Evolutionary conservation across 371 early-diverging fungal genomes (phyloP), one percentile per base, ranked within the genome.

Genomic region (Mortierella sp.): DNA sequence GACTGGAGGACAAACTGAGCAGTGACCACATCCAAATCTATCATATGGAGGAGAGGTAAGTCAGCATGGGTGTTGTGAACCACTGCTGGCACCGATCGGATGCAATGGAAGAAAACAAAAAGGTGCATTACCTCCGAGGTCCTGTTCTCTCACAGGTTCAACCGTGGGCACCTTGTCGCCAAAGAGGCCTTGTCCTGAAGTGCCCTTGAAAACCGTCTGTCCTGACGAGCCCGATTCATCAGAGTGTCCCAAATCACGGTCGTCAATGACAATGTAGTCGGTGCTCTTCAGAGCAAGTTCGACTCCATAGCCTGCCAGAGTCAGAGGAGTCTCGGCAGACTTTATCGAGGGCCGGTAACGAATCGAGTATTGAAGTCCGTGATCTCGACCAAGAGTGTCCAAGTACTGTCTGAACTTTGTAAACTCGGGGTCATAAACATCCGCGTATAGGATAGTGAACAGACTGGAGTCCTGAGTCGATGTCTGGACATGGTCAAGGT

Each of bases 181-280:
- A 78, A 84, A 82, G 57, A 80, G 80, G 0, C 77, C 70, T n/a
- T 77, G 57, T n/a, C 73, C 84, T 9, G 65, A 31, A n/a, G 26
- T 34, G 6, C 74, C 44, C 31, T 55, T 78, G 47, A 84, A 76
- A n/a, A 79, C 85, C 0, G 77, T 84, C 65, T 84, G 85, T 26
- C 79, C 76, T 11, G 79, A 73, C 44, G 80, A 44, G 1, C 48
- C 28, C n/a, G 42, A 47, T 28, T 82, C 82, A 21, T 81, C 90
- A n/a, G 77, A 82, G 26, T 75, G 70, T n/a, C 84, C 89, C 9
- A 92, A 80, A 65, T 92, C 91, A 42, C 97, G 93, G 86, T 99
- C 99, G 78, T 99, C 99, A 42, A 94, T 94, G 11, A 97, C 98
- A 78, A 95, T 94, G 89, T 99, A 99, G 82, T 99, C 99, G 10